Percentiles rank a stretch among this genome's conserved stretches.
phyloP scores from a whole-genome alignment of 768 basidiomycete species.

The Cystobasidiopsis lactophilus region DNA sequence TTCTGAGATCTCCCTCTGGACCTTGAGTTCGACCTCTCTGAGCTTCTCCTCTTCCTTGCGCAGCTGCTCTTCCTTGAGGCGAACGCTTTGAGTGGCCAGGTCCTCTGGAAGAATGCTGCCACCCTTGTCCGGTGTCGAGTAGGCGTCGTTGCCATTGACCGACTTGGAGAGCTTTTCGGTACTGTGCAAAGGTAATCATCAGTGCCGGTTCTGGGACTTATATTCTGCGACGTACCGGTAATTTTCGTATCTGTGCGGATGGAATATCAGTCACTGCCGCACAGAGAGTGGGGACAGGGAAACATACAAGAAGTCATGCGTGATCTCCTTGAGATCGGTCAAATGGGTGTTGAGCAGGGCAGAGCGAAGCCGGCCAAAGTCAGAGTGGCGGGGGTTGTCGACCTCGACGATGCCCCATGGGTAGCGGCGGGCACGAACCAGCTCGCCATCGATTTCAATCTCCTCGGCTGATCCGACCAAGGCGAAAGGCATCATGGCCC shows the following conservation, averaged over 20 bases:
- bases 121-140: constrained; percentile 27
- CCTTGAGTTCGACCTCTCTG: constrained; percentile 92
- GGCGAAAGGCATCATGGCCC: constrained; percentile 82
- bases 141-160: constrained; percentile 32
- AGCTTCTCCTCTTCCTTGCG: constrained; percentile 91
- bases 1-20: constrained; percentile 93
- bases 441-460: constrained; percentile 74
- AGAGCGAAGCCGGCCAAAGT: constrained; percentile 77
- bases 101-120: constrained; percentile 87
- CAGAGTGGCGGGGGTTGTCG: constrained; percentile 99
- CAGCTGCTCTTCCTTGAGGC: constrained; percentile 96
- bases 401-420: constrained; percentile 98
- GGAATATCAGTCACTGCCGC: no score
- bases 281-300: no score
- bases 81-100: constrained; percentile 83
- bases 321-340: constrained; percentile 56
- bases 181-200: constrained; percentile 37
- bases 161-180: constrained; percentile 88
- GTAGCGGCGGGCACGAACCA: constrained; percentile 78
- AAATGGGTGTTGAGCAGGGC: constrained; percentile 86
- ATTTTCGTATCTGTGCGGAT: background rate
- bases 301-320: constrained; percentile 32
- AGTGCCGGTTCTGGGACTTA: background rate
- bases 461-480: constrained; percentile 96
- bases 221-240: constrained; percentile 37